Base-by-base conservation (phyloP, 2,329 filamentous ascomycete genomes). In the Sporothrix pseudoabietina region DNA sequence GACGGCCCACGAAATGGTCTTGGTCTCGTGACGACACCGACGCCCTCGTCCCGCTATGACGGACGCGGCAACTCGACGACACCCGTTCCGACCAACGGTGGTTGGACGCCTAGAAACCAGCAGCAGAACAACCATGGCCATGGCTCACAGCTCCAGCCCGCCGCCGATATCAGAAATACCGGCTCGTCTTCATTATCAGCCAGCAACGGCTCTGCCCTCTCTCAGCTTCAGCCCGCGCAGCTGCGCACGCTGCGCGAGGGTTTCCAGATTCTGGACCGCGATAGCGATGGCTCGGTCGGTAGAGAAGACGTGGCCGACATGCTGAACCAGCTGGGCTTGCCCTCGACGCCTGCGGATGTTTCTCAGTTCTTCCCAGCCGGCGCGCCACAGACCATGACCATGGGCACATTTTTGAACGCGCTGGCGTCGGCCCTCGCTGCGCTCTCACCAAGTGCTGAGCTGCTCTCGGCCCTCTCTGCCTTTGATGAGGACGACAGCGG, bases 401-500 rank as follows among this genome's bases (percentile, higher is more conserved):
- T 99, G 55, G 93, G 94, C 0, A 89, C 90, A 3, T 99, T 97
- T 80, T 87, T 99, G 30, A 95, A 94, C 79, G 91, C 90, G 0
- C 85, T 99, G 1, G 92, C 94, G 0, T 88, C 89, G 10, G 87
- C 92, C 1, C 85, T 98, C 3, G 88, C 89, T 0, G 87, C 90
- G 0, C 85, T 98, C 22, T 97, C 93, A 0, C 90, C 92, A 0
- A 88, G 90, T 30, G 87, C 89, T 19, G 96, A 99, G 80, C 87
- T 99, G 10, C 84, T 94, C 26, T 95, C 94, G 1, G 96, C 96
- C 0, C 95, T 99, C 77, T 94, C 94, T 1, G 96, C 96, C 0
- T 98, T 98, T 80, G 96, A 99, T 79, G 93, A 97, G 75, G 94
- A 97, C 76, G 96, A 99, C 80, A 96, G 92, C 78, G 96, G 96